A percentile compares a stretch with the other conserved stretches of the same genome.
phyloP scores from a whole-genome alignment of 768 basidiomycete species.

The Pleurotus platypus region DNA sequence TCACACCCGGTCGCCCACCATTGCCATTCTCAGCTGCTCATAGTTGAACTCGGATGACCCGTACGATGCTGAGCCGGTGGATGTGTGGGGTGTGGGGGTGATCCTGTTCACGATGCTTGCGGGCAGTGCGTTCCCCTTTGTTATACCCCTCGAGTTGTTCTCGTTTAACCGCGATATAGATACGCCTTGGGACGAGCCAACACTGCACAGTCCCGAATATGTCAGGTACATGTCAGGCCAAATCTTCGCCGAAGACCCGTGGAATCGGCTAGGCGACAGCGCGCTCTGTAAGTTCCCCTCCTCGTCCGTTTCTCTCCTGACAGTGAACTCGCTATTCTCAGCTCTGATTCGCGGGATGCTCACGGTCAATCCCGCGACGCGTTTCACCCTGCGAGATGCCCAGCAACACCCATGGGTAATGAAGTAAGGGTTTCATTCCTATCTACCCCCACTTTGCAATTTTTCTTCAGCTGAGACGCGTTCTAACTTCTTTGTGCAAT shows the following conservation, averaged over 20 bases:
- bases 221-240: constrained; percentile 69
- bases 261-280: constrained; percentile 59
- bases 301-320: not conserved
- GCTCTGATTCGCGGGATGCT: constrained; percentile 77
- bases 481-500: too few relatives aligned
- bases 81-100: constrained; percentile 94
- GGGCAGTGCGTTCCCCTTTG: constrained; percentile 65
- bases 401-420: constrained; percentile 69
- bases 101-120: constrained; percentile 88
- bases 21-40: not conserved
- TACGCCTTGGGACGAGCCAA: constrained; percentile 98
- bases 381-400: constrained; percentile 57
- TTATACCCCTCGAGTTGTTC: not conserved
- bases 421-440: constrained; percentile 37
- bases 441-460: not conserved
- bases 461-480: not conserved
- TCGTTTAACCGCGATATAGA: constrained; percentile 41
- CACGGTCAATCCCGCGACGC: constrained; percentile 60
- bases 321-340: constrained; percentile 21
- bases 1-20: too few relatives aligned
- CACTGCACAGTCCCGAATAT: constrained; percentile 74
- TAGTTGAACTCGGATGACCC: constrained; percentile 65
- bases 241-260: constrained; percentile 74
- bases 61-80: constrained; percentile 90
- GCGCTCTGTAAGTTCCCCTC: constrained; percentile 54